Base-by-base conservation (phyloP, 768 basidiomycete species). In the Boletus bicolor region DNA sequence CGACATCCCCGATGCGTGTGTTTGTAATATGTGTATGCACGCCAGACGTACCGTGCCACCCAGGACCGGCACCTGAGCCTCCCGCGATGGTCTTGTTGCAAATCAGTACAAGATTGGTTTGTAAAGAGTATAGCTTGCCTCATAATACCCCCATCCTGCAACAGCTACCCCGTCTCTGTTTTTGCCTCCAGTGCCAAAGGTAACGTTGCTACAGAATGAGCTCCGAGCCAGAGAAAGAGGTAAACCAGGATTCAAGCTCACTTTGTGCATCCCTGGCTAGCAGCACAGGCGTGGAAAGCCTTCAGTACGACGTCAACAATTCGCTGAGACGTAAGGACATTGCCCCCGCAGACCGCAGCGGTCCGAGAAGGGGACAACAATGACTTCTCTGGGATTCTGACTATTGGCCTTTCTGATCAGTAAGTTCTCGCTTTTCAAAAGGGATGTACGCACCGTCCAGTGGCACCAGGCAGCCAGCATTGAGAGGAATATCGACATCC, bases 21-120 rank as follows among this genome's bases (percentile, higher is more conserved):
- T 93, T 94, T 0, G 94, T 94, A 63, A 93, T 93, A 66, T 94
- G 91, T 2, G 92, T 93, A 69, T 96, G 94, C 2, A 96, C 90
- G 7, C 94, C 94, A 26, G 90, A 91, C 15, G 92, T 93, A 4
- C 95, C 95, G 64, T 94, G 85, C 94, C 93, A 96, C 10, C 72
- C 70, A 2, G 89, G 86, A 0, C 95, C 94, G 0, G 95, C 93
- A 5, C 95, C 95, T 5, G 90, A 91, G 21, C 95, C 95, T 8
- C 94, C 95, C 4, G 91, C 93, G 53, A 97, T 93, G 0, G 95
- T 98, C 90, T 47, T 42, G 39, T 30, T 42, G 39, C 7, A 28
- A 55, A 58, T 58, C 52, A 55, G 54, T 49, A 26, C 28, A 6
- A 26, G 21, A 45, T 2, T 0, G 17, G 6, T 2, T 42, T 8